These are phyloP conservation scores for Exophiala alcalophila DNA, from an alignment of 2,329 filamentous ascomycete species.

Conservation along the genomic window DNA sequence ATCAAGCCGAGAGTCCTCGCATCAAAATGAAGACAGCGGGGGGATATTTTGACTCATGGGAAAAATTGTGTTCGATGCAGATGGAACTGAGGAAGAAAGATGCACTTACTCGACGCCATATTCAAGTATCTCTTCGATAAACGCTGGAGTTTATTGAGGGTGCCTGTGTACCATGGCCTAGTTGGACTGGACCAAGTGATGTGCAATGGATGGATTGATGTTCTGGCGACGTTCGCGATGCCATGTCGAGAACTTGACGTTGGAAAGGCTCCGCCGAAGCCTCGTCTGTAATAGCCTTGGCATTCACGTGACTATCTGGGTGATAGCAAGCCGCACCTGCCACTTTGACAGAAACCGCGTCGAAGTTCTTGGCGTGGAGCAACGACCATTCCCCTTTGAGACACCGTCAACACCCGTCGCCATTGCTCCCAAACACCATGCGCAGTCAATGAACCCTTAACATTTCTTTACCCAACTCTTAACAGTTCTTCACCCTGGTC, in stretches of 20 bases:
- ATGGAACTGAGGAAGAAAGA: slow-evolving; percentile 1
- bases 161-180: too few relatives aligned
- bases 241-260: too few relatives aligned
- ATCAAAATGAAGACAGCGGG: too few relatives aligned
- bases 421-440: too few relatives aligned
- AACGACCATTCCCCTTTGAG: slow-evolving; percentile 4
- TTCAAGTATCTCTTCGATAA: neutral
- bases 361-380: slow-evolving; percentile 5
- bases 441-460: neutral
- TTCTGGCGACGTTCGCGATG: too few relatives aligned
- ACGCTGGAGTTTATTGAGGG: too few relatives aligned
- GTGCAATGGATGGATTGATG: neutral
- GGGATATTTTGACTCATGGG: too few relatives aligned
- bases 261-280: slow-evolving; percentile 5
- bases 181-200: neutral
- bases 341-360: too few relatives aligned
- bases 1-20: too few relatives aligned
- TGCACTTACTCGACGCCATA: slow-evolving; percentile 12
- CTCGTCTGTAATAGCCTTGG: slow-evolving; percentile 2
- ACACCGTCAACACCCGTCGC: slow-evolving; percentile 7
- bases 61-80: slow-evolving; percentile 3
- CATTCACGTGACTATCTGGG: too few relatives aligned
- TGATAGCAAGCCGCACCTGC: too few relatives aligned
- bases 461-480: neutral
- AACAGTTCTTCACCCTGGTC: neutral